Evolutionary conservation across 768 basidiomycete genomes (phyloP).

Genomic region (Tubosaeta sp.): DNA sequence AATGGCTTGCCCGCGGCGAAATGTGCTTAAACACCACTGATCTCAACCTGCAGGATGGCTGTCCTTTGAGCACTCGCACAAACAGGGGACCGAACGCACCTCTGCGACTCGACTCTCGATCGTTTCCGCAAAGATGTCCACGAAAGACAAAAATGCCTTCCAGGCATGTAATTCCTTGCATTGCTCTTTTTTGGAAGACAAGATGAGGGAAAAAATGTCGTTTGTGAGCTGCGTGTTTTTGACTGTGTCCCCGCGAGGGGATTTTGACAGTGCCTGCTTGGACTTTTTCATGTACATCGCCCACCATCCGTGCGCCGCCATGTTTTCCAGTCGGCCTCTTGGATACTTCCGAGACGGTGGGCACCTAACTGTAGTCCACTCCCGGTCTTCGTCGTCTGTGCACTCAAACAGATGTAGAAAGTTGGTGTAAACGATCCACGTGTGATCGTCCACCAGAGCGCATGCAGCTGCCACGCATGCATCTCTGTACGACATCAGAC

Average conservation of each 20-base stretch:
- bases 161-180: background rate
- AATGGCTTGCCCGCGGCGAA: background rate
- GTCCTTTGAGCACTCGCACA: background rate
- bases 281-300: conserved; percentile 12
- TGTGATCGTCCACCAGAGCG: conserved; percentile 3
- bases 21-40: conserved; percentile 1
- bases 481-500: conserved; percentile 11
- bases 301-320: conserved; percentile 13
- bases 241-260: background rate
- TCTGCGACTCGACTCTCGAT: conserved; percentile 5
- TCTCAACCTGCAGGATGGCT: conserved; percentile 7
- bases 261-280: background rate
- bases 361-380: background rate
- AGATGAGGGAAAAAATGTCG: background rate
- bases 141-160: conserved; percentile 8
- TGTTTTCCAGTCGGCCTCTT: background rate
- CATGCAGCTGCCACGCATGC: background rate
- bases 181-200: background rate
- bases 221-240: conserved; percentile 2
- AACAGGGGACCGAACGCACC: background rate
- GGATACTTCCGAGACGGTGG: conserved; percentile 4
- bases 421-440: background rate
- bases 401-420: conserved; percentile 4
- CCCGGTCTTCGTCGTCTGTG: background rate
- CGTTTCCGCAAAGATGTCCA: conserved; percentile 6